Evolutionary conservation across 306 rosid genomes (phyloP), one percentile per base, ranked within the genome.

Genomic region (Lablab purpureus): DNA sequence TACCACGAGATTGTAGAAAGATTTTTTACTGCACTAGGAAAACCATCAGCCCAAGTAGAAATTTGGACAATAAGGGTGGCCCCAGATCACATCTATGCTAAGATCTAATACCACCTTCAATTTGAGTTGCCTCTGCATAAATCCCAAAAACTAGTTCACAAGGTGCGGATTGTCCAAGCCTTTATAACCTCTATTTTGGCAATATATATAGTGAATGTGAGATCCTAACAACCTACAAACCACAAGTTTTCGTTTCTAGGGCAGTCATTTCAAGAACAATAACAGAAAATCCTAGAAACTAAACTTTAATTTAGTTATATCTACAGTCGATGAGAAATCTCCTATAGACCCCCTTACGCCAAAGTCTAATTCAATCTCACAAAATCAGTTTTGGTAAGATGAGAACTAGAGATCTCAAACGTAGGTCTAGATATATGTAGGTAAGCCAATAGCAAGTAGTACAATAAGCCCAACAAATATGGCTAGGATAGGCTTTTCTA

Each of bases 211-310:
- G 18, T 58, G 0, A 14, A 25, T 21, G 27, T 56, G 18, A 25
- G 65, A 58, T 58, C n/a, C 14, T n/a, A 58, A 25, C 36, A 58
- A 23, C 22, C 37, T 10, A 21, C 36, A 63, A 58, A 64, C 23
- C 64, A 52, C 34, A 15, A 51, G 51, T 52, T 77, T 71, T 69
- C 30, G 19, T 77, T 76, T 45, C 73, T 22, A 25, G 27, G 25
- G 51, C 41, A 54, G 67, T 40, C 46, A 75, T 58, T 58, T 81
- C 67, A 68, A 15, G 50, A 70, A 54, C 40, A 60, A 60, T 27
- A n/a, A n/a, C n/a, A 76, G 46, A 41, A 71, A 66, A 22, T 17
- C n/a, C n/a, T n/a, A n/a, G n/a, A n/a, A n/a, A n/a, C n/a, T n/a
- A n/a, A n/a, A n/a, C n/a, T n/a, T n/a, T n/a, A n/a, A n/a, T n/a